Conservation (phyloP, 306 rosid species). For the Dalbergia cochinchinensis region DNA sequence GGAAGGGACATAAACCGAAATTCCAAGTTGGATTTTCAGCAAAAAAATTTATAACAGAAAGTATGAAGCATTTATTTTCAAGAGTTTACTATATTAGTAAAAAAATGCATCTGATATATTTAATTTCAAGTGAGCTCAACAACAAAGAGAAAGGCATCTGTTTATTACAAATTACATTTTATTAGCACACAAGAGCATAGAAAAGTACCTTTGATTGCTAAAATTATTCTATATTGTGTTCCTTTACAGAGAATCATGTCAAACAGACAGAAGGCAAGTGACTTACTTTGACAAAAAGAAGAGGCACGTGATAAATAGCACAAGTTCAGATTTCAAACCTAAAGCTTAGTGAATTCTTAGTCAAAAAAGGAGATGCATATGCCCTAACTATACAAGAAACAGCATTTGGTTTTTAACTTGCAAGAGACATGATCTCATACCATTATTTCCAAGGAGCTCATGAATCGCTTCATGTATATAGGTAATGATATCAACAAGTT, state of each 20-base stretch:
- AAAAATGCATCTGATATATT: too few relatives aligned
- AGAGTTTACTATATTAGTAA: neutral
- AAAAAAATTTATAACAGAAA: neutral
- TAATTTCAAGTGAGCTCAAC: too few relatives aligned
- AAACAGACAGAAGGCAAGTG: too few relatives aligned
- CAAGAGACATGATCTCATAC: constrained; percentile 54
- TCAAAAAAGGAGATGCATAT: constrained; percentile 22
- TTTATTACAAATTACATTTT: too few relatives aligned
- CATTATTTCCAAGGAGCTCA: constrained; percentile 73
- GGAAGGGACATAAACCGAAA: neutral
- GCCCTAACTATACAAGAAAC: neutral
- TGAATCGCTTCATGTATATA: constrained; percentile 70
- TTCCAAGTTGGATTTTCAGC: too few relatives aligned
- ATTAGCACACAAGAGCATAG: too few relatives aligned
- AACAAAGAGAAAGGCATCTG: too few relatives aligned
- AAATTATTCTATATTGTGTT: too few relatives aligned
- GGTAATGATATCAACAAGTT: constrained; percentile 74
- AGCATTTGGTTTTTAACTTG: constrained; percentile 10
- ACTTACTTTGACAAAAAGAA: too few relatives aligned
- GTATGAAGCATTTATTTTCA: constrained; percentile 12
- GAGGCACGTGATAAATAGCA: neutral
- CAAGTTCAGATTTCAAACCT: constrained; percentile 32
- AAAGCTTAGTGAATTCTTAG: constrained; percentile 15
- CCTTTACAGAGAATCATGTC: too few relatives aligned
- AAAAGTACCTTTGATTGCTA: too few relatives aligned